Percentiles rank a stretch among this genome's conserved stretches.
Conservation (phyloP, 306 rosid genomes). For the Benincasa hispida region DNA sequence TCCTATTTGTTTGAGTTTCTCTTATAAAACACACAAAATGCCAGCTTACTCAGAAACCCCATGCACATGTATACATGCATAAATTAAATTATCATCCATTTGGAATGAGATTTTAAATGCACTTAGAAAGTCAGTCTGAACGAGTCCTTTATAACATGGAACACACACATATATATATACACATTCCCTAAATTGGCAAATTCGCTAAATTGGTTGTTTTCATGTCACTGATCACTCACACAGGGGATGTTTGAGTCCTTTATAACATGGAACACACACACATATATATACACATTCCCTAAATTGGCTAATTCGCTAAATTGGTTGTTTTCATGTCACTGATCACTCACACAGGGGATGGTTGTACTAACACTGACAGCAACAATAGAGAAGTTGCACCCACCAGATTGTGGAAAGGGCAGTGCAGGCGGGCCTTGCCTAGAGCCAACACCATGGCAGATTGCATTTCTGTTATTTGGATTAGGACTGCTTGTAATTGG, state of each 20-base stretch:
- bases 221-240: background rate
- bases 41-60: background rate
- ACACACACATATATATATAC: no score
- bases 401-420: slow-evolving; percentile 36
- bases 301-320: background rate
- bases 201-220: slow-evolving; percentile 4
- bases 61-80: background rate
- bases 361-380: slow-evolving; percentile 59
- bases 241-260: slow-evolving; percentile 62
- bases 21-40: background rate
- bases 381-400: slow-evolving; percentile 47
- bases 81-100: background rate
- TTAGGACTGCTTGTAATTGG: slow-evolving; percentile 50
- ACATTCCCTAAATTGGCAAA: background rate
- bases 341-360: slow-evolving; percentile 33
- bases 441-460: slow-evolving; percentile 52
- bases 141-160: no score
- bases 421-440: slow-evolving; percentile 23
- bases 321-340: slow-evolving; percentile 6
- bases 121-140: no score
- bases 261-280: no score
- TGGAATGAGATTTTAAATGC: background rate
- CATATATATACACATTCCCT: no score
- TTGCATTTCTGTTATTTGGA: slow-evolving; percentile 38
- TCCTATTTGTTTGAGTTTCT: slow-evolving; percentile 3